Evolutionary conservation across 148 eudicot genomes (phyloP).

Genomic region (Beta vulgaris): DNA sequence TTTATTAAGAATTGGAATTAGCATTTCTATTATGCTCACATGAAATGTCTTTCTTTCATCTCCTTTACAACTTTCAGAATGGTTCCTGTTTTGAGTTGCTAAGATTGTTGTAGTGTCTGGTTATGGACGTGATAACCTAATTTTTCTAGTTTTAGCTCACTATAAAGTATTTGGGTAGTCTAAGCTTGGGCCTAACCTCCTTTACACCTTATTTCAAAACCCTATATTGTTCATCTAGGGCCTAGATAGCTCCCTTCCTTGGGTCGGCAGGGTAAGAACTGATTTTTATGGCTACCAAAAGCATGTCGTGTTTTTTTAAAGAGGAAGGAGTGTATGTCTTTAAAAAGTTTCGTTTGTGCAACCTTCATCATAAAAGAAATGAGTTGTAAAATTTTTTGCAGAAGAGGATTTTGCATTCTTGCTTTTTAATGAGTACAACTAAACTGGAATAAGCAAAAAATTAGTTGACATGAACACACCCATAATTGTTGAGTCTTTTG

Average conservation of each 20-base stretch:
- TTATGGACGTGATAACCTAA: slow-evolving; percentile 1
- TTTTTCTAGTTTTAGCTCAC: not conserved
- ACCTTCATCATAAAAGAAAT: not conserved
- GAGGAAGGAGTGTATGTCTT: too few species aligned
- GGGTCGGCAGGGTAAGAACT: not conserved
- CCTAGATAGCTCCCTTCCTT: not conserved
- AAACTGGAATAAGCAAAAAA: not conserved
- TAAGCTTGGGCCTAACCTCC: not conserved
- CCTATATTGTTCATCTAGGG: not conserved
- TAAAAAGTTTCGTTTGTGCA: not conserved
- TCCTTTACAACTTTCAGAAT: not conserved
- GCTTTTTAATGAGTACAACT: not conserved
- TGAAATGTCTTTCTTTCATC: not conserved
- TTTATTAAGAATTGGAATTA: not conserved
- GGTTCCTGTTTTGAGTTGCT: not conserved
- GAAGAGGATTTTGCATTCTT: not conserved
- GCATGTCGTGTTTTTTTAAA: not conserved
- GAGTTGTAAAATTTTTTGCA: not conserved
- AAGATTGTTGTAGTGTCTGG: not conserved
- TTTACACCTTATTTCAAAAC: not conserved
- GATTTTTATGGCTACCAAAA: not conserved
- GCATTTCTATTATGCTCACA: not conserved
- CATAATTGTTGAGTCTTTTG: not conserved
- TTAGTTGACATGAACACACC: too few species aligned
- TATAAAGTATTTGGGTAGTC: not conserved